Evolutionary conservation across 1,139 yeast species (phyloP).

Genomic region (Nakaseomyces glabratus): DNA sequence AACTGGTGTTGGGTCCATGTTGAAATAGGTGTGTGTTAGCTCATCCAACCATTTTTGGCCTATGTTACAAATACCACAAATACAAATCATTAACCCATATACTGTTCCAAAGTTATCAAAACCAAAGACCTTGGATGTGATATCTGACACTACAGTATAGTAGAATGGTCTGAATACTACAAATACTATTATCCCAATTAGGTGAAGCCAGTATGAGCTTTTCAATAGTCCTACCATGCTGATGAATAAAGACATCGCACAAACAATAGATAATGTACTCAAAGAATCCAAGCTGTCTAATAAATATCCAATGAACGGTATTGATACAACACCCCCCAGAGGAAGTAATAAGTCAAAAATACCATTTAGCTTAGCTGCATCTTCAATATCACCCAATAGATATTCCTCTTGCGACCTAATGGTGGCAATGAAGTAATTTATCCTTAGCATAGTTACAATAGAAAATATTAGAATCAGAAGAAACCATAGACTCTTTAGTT

Average conservation of each 20-base stretch:
- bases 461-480: constrained; percentile 67
- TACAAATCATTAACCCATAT: constrained; percentile 78
- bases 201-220: constrained; percentile 43
- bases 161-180: constrained; percentile 88
- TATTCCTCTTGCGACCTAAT: constrained; percentile 68
- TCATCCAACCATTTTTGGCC: constrained; percentile 62
- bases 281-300: constrained; percentile 67
- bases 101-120: constrained; percentile 84
- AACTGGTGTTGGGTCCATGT: constrained; percentile 72
- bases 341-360: constrained; percentile 83
- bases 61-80: constrained; percentile 71
- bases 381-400: constrained; percentile 45
- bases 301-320: constrained; percentile 78
- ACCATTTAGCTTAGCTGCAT: constrained; percentile 54
- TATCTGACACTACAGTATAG: constrained; percentile 86
- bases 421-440: constrained; percentile 87
- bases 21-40: constrained; percentile 55
- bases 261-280: constrained; percentile 45
- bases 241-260: constrained; percentile 46
- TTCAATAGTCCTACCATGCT: constrained; percentile 62
- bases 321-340: constrained; percentile 72
- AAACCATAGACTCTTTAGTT: constrained; percentile 72
- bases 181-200: constrained; percentile 55
- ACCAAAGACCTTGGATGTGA: constrained; percentile 87
- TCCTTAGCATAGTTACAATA: constrained; percentile 78